Conservation (phyloP, 2,329 filamentous ascomycete species). For the Chaetomium strumarium region DNA sequence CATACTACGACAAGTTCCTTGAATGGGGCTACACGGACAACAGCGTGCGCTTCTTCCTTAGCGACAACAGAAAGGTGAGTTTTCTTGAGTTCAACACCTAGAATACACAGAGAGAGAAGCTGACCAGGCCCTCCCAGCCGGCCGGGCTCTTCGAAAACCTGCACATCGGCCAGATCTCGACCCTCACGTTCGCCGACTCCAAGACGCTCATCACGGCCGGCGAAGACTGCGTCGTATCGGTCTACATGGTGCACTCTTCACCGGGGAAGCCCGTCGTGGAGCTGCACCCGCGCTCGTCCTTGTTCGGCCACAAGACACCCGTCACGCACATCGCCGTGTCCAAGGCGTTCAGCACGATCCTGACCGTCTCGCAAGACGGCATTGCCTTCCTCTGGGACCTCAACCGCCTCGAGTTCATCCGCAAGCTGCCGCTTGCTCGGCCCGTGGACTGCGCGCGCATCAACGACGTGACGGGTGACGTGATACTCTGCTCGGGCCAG, state of each 20-base stretch:
- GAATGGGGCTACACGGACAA: slow-evolving; percentile 96
- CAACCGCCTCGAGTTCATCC: slow-evolving; percentile 81
- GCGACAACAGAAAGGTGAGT: slow-evolving; percentile 67
- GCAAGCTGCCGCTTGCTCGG: slow-evolving; percentile 58
- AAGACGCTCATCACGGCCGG: slow-evolving; percentile 88
- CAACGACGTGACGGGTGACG: slow-evolving; percentile 86
- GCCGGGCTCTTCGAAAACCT: slow-evolving; percentile 90
- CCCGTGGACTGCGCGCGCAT: slow-evolving; percentile 70
- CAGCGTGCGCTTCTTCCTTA: slow-evolving; percentile 83
- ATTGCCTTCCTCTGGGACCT: slow-evolving; percentile 89
- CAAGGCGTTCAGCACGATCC: slow-evolving; percentile 78
- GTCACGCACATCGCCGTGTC: slow-evolving; percentile 80
- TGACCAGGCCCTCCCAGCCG: slow-evolving; percentile 38
- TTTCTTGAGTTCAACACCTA: background rate
- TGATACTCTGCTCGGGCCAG: slow-evolving; percentile 74
- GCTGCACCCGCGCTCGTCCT: slow-evolving; percentile 66
- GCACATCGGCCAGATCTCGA: slow-evolving; percentile 83
- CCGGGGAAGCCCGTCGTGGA: slow-evolving; percentile 63
- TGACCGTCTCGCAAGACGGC: slow-evolving; percentile 77
- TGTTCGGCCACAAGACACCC: slow-evolving; percentile 85
- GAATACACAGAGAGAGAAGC: background rate
- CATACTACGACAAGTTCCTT: slow-evolving; percentile 80
- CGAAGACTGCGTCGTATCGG: slow-evolving; percentile 83
- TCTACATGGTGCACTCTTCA: slow-evolving; percentile 65
- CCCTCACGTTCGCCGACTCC: slow-evolving; percentile 78